Evolutionary conservation across 495 filamentous ascomycete species (phyloP).

Genomic region (Hypoxylon perforatum): DNA sequence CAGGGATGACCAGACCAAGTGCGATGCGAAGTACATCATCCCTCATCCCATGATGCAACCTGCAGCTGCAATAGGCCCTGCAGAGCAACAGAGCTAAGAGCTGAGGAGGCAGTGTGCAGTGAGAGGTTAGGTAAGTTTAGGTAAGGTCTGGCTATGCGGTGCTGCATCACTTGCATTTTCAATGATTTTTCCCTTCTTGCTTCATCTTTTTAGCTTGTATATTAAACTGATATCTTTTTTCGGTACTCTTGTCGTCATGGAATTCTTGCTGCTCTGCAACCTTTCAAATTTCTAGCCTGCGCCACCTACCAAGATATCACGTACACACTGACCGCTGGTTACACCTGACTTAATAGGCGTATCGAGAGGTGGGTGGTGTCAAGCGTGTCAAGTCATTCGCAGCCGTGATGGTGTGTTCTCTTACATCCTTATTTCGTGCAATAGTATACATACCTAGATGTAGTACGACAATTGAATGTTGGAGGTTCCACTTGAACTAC

Average conservation of each 20-base stretch:
- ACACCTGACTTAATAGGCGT: conserved; percentile 18
- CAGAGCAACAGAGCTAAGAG: conserved; percentile 22
- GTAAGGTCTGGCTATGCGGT: conserved; percentile 16
- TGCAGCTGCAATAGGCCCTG: conserved; percentile 26
- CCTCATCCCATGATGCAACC: conserved; percentile 16
- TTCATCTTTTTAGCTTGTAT: not conserved
- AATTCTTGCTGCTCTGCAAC: conserved; percentile 18
- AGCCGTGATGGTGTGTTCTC: conserved; percentile 38
- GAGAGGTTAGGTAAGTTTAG: not conserved
- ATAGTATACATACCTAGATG: not conserved
- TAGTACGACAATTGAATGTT: not conserved
- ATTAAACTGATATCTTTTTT: conserved; percentile 1
- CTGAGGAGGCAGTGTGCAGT: not conserved
- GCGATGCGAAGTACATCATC: conserved; percentile 14
- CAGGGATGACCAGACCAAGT: conserved; percentile 18
- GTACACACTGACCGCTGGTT: conserved; percentile 1
- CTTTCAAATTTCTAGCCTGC: not conserved
- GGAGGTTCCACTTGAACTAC: conserved; percentile 34
- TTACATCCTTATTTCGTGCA: conserved; percentile 1
- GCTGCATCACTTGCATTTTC: conserved; percentile 11
- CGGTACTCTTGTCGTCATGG: conserved; percentile 17
- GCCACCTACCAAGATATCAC: conserved; percentile 1
- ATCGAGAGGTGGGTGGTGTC: conserved; percentile 11
- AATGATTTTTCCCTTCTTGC: not conserved
- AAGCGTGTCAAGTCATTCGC: conserved; percentile 33